A percentile compares a stretch with the other conserved stretches of the same genome.
phyloP scores from a whole-genome alignment of 2,329 filamentous ascomycete genomes.

The Talaromyces sp. region DNA sequence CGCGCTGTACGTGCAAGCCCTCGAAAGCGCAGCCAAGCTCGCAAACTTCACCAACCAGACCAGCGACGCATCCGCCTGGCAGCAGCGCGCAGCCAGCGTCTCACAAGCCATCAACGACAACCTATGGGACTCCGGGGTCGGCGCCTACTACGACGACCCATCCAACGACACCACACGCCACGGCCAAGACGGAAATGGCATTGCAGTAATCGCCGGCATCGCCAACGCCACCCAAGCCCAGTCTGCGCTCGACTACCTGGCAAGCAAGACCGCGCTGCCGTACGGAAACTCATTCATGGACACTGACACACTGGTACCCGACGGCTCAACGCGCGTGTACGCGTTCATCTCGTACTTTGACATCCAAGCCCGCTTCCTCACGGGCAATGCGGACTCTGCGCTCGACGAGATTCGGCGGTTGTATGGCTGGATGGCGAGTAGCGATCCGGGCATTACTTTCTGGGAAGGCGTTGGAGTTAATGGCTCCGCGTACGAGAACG shows the following conservation, averaged over 20 bases:
- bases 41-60: slow-evolving; percentile 10
- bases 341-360: slow-evolving; percentile 52
- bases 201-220: slow-evolving; percentile 24
- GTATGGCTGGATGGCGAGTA: slow-evolving; percentile 47
- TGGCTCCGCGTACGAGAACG: slow-evolving; percentile 42
- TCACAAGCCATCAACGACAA: slow-evolving; percentile 7
- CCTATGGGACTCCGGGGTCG: slow-evolving; percentile 12
- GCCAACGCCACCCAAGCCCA: slow-evolving; percentile 17
- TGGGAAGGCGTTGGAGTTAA: slow-evolving; percentile 49
- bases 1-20: slow-evolving; percentile 14
- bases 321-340: slow-evolving; percentile 45
- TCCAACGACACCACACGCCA: slow-evolving; percentile 10
- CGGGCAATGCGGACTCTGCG: slow-evolving; percentile 30
- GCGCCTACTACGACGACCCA: slow-evolving; percentile 12
- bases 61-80: slow-evolving; percentile 10
- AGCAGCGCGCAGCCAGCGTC: slow-evolving; percentile 7
- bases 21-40: slow-evolving; percentile 12
- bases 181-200: slow-evolving; percentile 15
- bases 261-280: slow-evolving; percentile 26
- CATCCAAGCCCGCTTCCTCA: slow-evolving; percentile 44
- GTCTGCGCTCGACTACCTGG: slow-evolving; percentile 36
- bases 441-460: slow-evolving; percentile 45
- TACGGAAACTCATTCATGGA: slow-evolving; percentile 54
- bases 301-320: slow-evolving; percentile 32
- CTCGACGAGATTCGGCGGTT: slow-evolving; percentile 44